Base-by-base conservation (phyloP, 2,329 filamentous ascomycete genomes). In the Xylaria sp. region DNA sequence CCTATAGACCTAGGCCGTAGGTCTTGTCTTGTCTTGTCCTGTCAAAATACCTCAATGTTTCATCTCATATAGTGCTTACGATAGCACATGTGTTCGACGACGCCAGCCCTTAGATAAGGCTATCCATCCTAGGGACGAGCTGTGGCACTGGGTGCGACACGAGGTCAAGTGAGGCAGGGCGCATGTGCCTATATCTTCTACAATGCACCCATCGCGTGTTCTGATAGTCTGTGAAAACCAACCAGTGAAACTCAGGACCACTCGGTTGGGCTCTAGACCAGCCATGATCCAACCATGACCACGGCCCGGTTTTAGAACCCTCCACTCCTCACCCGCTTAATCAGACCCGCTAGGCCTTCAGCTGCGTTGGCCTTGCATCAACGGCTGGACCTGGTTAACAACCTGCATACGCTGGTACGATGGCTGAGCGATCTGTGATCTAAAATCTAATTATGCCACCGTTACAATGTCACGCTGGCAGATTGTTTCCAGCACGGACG, bases 351-450 rank as follows among this genome's bases (percentile, higher is more conserved):
- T 70, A 58, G 13, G 23, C 20, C 57, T 71, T 69, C 66, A 72
- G 76, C 69, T 78, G 75, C 70, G 77, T 72, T 79, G 77, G 78
- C 77, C 73, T 72, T 78, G 77, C 77, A 76, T 78, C 73, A 66
- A 74, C 72, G 70, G 74, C 76, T 77, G 74, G 74, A 73, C 73
- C 75, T 78, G 67, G 73, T 73, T 65, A 61, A 71, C 59, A 69
- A 66, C 69, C 65, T 71, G 71, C 72, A 72, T 72, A 71, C 70
- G 69, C 69, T 72, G 63, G 69, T 64, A 66, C 64, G 64, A 70
- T 72, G 63, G 65, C 63, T 70, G 66, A 69, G 59, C 70, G 68
- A 71, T 73, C 68, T 69, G 63, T 70, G 71, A 72, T 68, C 71
- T 68, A 69, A 69, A 69, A 63, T 66, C 60, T 68, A 63, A 59